Conservation (phyloP, 305 asterid species). For the Solanum aculeatissimum region DNA sequence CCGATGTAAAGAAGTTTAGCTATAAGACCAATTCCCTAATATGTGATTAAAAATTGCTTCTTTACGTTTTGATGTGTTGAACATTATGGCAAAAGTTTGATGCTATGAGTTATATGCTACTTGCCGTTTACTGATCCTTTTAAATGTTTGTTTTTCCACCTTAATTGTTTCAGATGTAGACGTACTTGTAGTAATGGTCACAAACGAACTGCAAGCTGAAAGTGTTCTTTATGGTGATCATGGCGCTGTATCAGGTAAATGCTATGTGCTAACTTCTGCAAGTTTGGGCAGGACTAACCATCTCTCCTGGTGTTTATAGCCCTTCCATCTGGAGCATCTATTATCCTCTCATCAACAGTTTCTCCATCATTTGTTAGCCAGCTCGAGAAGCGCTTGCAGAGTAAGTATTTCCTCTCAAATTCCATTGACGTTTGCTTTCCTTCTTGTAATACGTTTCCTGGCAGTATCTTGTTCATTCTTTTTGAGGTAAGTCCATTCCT, state of each 20-base stretch:
- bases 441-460: background rate
- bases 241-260: constrained; percentile 83
- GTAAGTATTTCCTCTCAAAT: constrained; percentile 34
- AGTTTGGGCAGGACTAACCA: constrained; percentile 15
- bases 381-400: constrained; percentile 64
- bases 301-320: constrained; percentile 44
- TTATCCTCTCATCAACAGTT: constrained; percentile 85
- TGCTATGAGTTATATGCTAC: background rate
- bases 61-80: background rate
- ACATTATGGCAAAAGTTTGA: background rate
- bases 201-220: constrained; percentile 95
- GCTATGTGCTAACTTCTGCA: background rate
- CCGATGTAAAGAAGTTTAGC: background rate
- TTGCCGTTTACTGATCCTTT: background rate
- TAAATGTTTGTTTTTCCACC: constrained; percentile 11
- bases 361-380: constrained; percentile 90
- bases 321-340: constrained; percentile 79
- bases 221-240: constrained; percentile 70
- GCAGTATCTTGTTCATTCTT: background rate
- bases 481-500: background rate
- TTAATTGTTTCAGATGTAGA: constrained; percentile 56
- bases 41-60: background rate
- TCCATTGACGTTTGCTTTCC: background rate
- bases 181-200: constrained; percentile 78
- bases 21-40: background rate